Evolutionary conservation across 768 basidiomycete species (phyloP), one percentile per base, ranked within the genome.

Genomic region (Fistulinella prunicolor): DNA sequence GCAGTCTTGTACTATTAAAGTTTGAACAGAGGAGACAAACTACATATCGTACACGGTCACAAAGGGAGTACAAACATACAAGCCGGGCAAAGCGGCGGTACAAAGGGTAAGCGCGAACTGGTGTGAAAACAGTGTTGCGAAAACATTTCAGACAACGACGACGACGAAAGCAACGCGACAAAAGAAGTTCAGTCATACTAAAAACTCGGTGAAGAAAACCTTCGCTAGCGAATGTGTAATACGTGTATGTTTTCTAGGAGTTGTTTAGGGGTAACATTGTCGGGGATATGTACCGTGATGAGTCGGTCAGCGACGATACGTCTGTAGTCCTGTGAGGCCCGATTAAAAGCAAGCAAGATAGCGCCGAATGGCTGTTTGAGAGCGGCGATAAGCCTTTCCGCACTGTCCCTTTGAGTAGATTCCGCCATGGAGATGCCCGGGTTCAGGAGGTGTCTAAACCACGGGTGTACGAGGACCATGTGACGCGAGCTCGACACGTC

Each of bases 401-500:
- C 49, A 14, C 34, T 42, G 9, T 45, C 40, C 3, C 21, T 42
- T 1, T 30, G 38, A 14, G 24, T 41, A 21, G 47, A 23, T 0
- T 37, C 34, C 16, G 24, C 36, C 37, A 46, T 26, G 23, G 53
- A 20, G 9, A 46, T 48, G 6, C 29, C 43, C 20, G 49, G 40
- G 13, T 51, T 46, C 9, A 49, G 20, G 0, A 44, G 29, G 24
- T 19, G 16, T 9, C 32, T 35, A 12, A 51, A 49, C 57, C 57
- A 58, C 6, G 57, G 57, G n/a, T 59, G 45, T 6, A 52, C 50
- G 30, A 59, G 52, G 24, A 38, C 37, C 49, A 54, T 41, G n/a
- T 20, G 21, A 12, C 40, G 26, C n/a, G 42, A 37, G 36, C 26
- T 34, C 20, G 46, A 13, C 28, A 58, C 7, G 19, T 58, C 47